These are phyloP conservation scores for Gigaspora rosea DNA, from an alignment of 192 early-diverging fungal genomes.

Conservation along the genomic window DNA sequence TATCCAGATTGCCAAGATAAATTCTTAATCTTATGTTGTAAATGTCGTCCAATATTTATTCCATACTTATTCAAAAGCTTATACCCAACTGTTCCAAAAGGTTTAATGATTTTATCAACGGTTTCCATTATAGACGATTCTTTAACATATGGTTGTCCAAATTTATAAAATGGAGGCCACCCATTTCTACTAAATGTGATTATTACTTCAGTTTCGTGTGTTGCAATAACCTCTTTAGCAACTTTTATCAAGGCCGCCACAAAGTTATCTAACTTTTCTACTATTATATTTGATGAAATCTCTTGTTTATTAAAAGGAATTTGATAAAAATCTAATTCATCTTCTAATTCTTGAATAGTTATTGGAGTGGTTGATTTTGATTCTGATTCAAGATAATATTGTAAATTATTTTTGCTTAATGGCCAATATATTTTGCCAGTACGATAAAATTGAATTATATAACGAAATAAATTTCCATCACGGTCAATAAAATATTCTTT, in stretches of 20 bases:
- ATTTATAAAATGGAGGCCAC: background rate
- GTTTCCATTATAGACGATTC: background rate
- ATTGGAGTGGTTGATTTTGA: background rate
- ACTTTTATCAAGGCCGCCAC: background rate
- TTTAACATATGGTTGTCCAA: conserved; percentile 2
- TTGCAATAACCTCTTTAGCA: background rate
- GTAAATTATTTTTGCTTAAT: too few relatives aligned
- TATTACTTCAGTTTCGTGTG: background rate
- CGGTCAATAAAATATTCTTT: conserved; percentile 27
- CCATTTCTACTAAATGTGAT: conserved; percentile 16
- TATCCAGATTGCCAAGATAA: conserved; percentile 11
- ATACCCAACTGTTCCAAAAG: conserved; percentile 12
- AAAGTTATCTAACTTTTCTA: conserved; percentile 16
- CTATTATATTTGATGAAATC: background rate
- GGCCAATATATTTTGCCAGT: conserved; percentile 3
- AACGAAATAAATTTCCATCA: conserved; percentile 12
- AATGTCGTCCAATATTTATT: background rate
- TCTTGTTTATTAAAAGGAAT: conserved; percentile 6
- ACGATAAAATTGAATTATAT: conserved; percentile 22
- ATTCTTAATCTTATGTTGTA: background rate
- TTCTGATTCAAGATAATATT: background rate
- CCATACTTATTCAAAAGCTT: background rate
- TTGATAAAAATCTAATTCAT: conserved; percentile 20
- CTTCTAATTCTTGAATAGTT: conserved; percentile 1
- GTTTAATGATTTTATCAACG: background rate